Evolutionary conservation across 208 protist species (phyloP), one percentile per base, ranked within the genome.

Genomic region (Endotrypanum monterogeii): DNA sequence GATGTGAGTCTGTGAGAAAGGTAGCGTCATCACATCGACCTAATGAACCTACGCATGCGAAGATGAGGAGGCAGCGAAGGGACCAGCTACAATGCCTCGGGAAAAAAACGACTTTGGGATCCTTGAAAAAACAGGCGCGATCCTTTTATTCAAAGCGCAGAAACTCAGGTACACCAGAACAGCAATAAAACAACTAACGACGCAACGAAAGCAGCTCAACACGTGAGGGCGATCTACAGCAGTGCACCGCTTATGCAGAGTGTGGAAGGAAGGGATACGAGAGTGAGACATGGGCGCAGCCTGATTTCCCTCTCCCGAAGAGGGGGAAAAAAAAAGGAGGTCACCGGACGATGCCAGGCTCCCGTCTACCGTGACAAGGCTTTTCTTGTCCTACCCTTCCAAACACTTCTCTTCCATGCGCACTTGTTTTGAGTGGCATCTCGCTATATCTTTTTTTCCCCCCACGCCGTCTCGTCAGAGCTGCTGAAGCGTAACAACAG

Each of bases 401-500:
- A 46, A 14, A 65, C 58, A 65, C 58, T n/a, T n/a, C n/a, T n/a
- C n/a, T n/a, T n/a, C n/a, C 30, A 65, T 18, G 30, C n/a, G 30
- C 16, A n/a, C 3, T 16, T 62, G 9, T n/a, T 62, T 7, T 7
- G n/a, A 6, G 0, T 41, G 16, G 18, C 20, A 20, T 25, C 58
- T 46, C 20, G 12, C 12, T 48, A 14, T 48, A 0, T 30, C 16
- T 44, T 58, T 28, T 35, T 28, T 20, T n/a, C n/a, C n/a, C n/a
- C n/a, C n/a, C n/a, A n/a, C n/a, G n/a, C n/a, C 35, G 5, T 25
- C 20, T 14, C 37, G 25, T 83, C 80, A 89, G 6, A 76, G 25
- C 25, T 79, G 68, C 37, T 85, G 83, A 74, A 96, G 89, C 16
- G 85, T 82, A 20, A 96, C 46, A 12, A 89, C 86, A 4, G 88